Evolutionary conservation across 2,329 filamentous ascomycete species (phyloP).

Genomic region (Hymenoscyphus repandus): DNA sequence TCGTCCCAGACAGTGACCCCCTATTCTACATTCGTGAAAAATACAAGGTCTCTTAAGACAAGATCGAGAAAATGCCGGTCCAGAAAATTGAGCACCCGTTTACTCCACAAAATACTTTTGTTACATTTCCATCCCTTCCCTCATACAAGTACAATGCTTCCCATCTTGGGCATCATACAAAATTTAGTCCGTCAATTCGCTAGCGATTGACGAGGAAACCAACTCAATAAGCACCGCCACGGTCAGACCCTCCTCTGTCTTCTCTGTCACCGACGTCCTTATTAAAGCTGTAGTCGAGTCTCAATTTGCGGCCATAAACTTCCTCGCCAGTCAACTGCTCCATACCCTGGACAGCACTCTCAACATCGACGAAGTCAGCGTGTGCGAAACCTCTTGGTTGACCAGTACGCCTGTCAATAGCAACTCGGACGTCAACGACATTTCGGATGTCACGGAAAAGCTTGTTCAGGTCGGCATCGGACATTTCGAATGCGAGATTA

Average conservation of each 20-base stretch:
- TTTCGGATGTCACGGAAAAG: slow-evolving; percentile 68
- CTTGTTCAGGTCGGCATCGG: slow-evolving; percentile 74
- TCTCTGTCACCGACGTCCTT: not conserved
- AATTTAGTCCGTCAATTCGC: not conserved
- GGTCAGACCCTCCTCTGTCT: too few species aligned
- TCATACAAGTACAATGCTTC: slow-evolving; percentile 10
- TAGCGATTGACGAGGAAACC: too few species aligned
- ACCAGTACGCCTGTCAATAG: slow-evolving; percentile 75
- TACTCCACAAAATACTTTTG: slow-evolving; percentile 17
- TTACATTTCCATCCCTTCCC: slow-evolving; percentile 15
- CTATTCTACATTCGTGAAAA: slow-evolving; percentile 24
- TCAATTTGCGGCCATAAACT: slow-evolving; percentile 62
- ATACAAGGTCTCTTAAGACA: slow-evolving; percentile 23
- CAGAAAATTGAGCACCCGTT: slow-evolving; percentile 8
- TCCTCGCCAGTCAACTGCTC: slow-evolving; percentile 49
- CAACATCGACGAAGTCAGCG: slow-evolving; percentile 67
- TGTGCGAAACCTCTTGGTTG: slow-evolving; percentile 81
- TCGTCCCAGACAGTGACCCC: slow-evolving; percentile 16
- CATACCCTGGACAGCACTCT: slow-evolving; percentile 57
- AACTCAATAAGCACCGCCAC: too few species aligned
- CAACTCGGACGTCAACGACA: slow-evolving; percentile 71
- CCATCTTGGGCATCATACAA: not conserved
- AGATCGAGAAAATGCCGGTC: slow-evolving; percentile 16
- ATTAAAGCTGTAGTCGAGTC: slow-evolving; percentile 51
- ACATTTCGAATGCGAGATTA: slow-evolving; percentile 81